Evolutionary conservation across 1,139 yeast species (phyloP), one percentile per base, ranked within the genome.

Genomic region (Kodamaea fungicola): DNA sequence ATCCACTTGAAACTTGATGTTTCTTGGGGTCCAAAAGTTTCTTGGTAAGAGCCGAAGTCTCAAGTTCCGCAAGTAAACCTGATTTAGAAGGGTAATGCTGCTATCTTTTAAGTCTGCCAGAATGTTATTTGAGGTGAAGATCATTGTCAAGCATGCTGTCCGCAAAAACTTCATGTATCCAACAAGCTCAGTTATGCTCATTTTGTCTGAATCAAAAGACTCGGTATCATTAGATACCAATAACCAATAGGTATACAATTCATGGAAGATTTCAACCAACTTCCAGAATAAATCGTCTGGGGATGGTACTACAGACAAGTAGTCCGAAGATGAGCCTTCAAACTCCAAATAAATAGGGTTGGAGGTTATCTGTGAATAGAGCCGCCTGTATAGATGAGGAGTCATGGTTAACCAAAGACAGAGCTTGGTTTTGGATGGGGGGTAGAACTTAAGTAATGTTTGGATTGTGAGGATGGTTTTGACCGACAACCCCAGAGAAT

Each of bases 211-310:
- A 10, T 49, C 55, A 37, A 76, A 73, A 37, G 83, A 62, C 50
- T 84, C 95, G 16, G 67, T 60, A 53, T 88, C 96, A 42, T 81
- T 85, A 0, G 90, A 77, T 3, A 88, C 78, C 26, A 81, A 74
- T 19, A 57, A 38, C 60, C 59, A 57, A 82, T 78, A 77, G 4
- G 81, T 74, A 36, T 78, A 65, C 1, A 81, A 49, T 42, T 80
- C 82, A 36, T 79, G 62, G 45, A 68, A 70, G 2, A 67, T 54
- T 30, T 51, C 60, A 2, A 67, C 46, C 1, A 55, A 47, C 29
- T 60, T 59, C 71, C 72, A 67, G 42, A 69, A 70, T 2, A 39
- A 38, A 2, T 41, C 48, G 26, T 13, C 28, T 9, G 25, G 25
- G 10, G 31, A 33, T 30, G 22, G 4, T 57, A 31, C 12, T 51